Base-by-base conservation (phyloP, 148 eudicot species). In the Cornus suecica region DNA sequence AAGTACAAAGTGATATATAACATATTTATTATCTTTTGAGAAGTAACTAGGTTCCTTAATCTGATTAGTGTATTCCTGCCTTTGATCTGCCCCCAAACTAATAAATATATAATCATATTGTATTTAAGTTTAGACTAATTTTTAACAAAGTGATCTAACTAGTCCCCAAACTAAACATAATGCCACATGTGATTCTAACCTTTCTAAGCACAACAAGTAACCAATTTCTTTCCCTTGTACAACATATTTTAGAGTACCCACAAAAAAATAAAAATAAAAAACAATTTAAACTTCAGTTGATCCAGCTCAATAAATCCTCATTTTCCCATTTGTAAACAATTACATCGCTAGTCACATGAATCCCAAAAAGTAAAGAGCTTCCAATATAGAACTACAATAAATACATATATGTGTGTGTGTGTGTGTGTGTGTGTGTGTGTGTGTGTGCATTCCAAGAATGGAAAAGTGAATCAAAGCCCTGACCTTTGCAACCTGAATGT, bases 401-500 rank as follows among this genome's bases (percentile, higher is more conserved):
- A n/a, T 52, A 6, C 61, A 54, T 54, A 54, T 23, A 54, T 20
- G 2, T 3, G 2, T 54, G 18, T 15, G 5, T 15, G 18, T 14
- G 18, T 54, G 4, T 8, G 14, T 45, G 15, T 15, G 61, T 20
- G 15, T 54, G n/a, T 54, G 61, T 54, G 4, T 8, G 14, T 45
- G 15, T 15, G 61, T 5, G 15, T 15, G n/a, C 15, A 15, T 18
- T 58, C 25, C 62, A 58, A 18, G 4, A 58, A n/a, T 1, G 18
- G 63, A 70, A 74, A 68, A 61, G 11, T 64, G 29, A 32, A 30
- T 18, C n/a, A 70, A 75, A 69, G 74, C 34, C 42, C 76, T 56
- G 24, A 94, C 98, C 92, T 94, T 94, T 51, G 98, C 95, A 84
- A 90, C 97, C 83, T 89, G 97, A 76, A 92, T 72, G 71, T 94